These are phyloP conservation scores for Chlorencoelia australis DNA, from an alignment of 2,329 filamentous ascomycete species.

Conservation along the genomic window DNA sequence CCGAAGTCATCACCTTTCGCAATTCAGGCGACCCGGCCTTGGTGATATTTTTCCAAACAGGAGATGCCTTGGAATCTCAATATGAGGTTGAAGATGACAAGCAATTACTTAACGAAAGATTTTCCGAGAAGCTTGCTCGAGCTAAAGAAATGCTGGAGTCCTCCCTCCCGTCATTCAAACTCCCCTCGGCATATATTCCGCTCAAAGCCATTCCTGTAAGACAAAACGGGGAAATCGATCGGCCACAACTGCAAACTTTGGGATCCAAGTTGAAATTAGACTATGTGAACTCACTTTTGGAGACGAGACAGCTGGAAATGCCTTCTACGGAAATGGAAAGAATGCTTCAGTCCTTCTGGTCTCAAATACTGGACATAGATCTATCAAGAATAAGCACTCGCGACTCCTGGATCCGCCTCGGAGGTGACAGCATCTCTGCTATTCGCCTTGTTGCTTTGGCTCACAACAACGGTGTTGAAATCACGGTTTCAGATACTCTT, in stretches of 20 bases:
- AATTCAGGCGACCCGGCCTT: slow-evolving; percentile 24
- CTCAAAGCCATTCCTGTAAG: slow-evolving; percentile 24
- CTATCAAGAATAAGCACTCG: slow-evolving; percentile 8
- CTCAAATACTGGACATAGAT: slow-evolving; percentile 1
- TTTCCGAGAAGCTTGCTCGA: slow-evolving; percentile 4
- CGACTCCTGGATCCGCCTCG: slow-evolving; percentile 30
- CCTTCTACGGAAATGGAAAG: slow-evolving; percentile 2
- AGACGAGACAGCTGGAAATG: background rate
- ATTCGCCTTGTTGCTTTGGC: slow-evolving; percentile 34
- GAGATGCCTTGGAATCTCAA: no score
- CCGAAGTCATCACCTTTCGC: slow-evolving; percentile 26
- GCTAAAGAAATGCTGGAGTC: slow-evolving; percentile 18
- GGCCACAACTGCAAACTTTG: slow-evolving; percentile 26
- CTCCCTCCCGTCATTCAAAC: slow-evolving; percentile 28
- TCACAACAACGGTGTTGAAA: slow-evolving; percentile 19
- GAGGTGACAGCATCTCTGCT: slow-evolving; percentile 26
- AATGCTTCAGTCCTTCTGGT: slow-evolving; percentile 6
- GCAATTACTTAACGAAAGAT: slow-evolving; percentile 1
- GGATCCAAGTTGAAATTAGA: background rate
- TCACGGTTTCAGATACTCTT: slow-evolving; percentile 35
- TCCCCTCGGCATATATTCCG: slow-evolving; percentile 27
- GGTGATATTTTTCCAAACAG: slow-evolving; percentile 1
- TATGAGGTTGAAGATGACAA: no score
- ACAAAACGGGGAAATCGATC: slow-evolving; percentile 27
- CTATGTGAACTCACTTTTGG: no score